Evolutionary conservation across 2,329 filamentous ascomycete genomes (phyloP).

Genomic region (Triangularia verruculosa): DNA sequence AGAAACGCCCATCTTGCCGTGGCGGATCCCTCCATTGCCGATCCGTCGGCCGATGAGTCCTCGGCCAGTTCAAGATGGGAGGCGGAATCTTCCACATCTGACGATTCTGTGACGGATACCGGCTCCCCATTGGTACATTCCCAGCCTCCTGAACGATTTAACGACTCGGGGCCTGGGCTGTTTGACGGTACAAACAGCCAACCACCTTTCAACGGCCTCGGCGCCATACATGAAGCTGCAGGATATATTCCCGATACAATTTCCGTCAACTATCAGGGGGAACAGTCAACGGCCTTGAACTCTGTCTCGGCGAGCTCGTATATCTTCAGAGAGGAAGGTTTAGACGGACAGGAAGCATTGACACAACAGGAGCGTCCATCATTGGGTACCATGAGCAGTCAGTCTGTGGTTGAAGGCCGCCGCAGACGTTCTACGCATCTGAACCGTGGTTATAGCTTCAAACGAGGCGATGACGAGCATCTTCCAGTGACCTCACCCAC

Average conservation of each 20-base stretch:
- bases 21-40: neutral
- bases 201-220: neutral
- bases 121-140: neutral
- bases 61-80: neutral
- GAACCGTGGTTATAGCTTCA: conserved; percentile 8
- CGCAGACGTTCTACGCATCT: neutral
- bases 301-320: neutral
- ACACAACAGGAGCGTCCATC: neutral
- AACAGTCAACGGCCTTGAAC: neutral
- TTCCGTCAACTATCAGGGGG: neutral
- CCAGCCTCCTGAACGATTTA: neutral
- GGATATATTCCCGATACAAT: neutral
- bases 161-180: neutral
- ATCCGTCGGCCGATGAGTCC: neutral
- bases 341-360: neutral
- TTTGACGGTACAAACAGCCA: neutral
- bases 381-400: neutral
- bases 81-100: neutral
- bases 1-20: neutral
- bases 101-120: neutral
- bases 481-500: neutral
- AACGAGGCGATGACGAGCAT: conserved; percentile 8
- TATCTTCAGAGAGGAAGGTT: neutral
- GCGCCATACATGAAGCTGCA: neutral
- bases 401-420: neutral